These are phyloP conservation scores for Fraxinus cuspidata DNA, from an alignment of 257 asterid species.

Conservation along the genomic window DNA sequence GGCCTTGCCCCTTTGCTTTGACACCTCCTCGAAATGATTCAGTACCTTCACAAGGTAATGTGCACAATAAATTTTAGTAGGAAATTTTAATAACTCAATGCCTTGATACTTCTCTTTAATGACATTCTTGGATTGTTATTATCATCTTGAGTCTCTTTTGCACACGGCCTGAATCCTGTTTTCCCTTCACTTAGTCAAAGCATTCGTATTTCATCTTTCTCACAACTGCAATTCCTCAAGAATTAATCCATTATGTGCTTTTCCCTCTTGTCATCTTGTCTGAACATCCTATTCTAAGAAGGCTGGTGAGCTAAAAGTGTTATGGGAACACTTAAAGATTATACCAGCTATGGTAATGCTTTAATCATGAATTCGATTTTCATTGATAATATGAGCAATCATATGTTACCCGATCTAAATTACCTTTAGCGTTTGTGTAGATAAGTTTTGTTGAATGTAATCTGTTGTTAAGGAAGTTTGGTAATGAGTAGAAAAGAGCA, in stretches of 20 bases:
- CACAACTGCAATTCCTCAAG: neutral
- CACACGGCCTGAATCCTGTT: neutral
- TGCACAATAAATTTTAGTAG: neutral
- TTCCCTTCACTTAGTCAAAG: neutral
- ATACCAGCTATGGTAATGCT: neutral
- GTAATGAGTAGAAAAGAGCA: neutral
- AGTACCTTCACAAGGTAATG: conserved; percentile 29
- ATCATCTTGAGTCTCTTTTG: neutral
- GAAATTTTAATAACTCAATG: neutral
- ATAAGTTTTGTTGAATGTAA: neutral
- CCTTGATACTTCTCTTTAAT: neutral
- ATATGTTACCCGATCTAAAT: neutral
- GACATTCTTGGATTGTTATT: neutral
- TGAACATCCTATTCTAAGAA: neutral
- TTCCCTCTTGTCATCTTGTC: neutral
- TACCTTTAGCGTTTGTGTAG: neutral
- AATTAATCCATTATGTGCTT: neutral
- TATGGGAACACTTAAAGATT: neutral
- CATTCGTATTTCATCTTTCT: neutral
- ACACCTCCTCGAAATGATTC: conserved; percentile 28
- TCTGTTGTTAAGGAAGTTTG: neutral
- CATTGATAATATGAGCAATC: no score
- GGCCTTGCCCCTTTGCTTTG: conserved; percentile 36
- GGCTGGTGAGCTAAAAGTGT: neutral
- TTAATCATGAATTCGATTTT: neutral